Conservation (phyloP, 306 rosid species). For the Gastrolobium villosum region DNA sequence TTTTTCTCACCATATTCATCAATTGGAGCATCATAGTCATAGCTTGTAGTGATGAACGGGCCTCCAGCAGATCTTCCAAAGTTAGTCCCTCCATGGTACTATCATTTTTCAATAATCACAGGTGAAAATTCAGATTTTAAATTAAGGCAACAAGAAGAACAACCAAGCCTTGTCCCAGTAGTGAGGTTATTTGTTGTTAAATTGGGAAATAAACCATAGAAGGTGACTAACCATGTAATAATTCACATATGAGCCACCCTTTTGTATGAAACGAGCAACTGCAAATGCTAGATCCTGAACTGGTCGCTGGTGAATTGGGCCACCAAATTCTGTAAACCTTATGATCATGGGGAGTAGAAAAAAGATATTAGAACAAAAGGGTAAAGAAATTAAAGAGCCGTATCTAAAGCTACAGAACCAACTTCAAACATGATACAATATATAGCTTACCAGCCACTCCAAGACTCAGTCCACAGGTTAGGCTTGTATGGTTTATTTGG, state of each 20-base stretch:
- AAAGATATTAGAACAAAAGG: not conserved
- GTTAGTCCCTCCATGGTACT: conserved; percentile 99
- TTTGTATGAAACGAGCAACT: conserved; percentile 92
- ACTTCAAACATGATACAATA: conserved; percentile 13
- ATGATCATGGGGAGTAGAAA: conserved; percentile 28
- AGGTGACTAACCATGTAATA: conserved; percentile 90
- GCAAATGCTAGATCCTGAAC: conserved; percentile 95
- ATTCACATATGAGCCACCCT: conserved; percentile 88
- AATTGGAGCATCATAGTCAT: conserved; percentile 96
- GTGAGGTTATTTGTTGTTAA: not conserved
- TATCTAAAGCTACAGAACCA: conserved; percentile 25
- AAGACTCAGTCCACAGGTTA: conserved; percentile 92
- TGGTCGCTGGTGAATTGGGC: conserved; percentile 82
- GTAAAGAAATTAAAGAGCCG: conserved; percentile 23
- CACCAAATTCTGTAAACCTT: conserved; percentile 97
- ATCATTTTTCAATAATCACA: conserved; percentile 49
- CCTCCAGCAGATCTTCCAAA: conserved; percentile 99
- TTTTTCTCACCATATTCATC: conserved; percentile 88
- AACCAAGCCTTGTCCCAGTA: not conserved
- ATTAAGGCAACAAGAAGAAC: not conserved
- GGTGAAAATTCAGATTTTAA: conserved; percentile 40
- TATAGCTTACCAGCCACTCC: conserved; percentile 95
- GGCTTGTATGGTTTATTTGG: conserved; percentile 98
- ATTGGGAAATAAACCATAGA: conserved; percentile 26
- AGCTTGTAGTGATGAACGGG: conserved; percentile 92